Evolutionary conservation across 495 filamentous ascomycete genomes (phyloP), one percentile per base, ranked within the genome.

Genomic region (Beverwykella pulmonaria): DNA sequence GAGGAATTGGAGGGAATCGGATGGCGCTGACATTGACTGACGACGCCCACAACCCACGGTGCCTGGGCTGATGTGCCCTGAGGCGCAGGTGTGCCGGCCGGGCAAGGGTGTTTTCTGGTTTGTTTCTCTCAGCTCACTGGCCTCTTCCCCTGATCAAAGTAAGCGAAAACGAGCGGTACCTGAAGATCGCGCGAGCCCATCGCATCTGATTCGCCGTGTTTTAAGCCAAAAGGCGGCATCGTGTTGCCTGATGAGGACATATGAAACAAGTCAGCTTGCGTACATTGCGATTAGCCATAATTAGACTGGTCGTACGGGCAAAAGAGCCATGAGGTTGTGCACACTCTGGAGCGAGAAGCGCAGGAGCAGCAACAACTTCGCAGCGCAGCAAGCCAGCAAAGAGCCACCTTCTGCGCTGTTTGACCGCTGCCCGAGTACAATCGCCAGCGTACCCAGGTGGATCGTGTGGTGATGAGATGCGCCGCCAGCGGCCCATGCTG

Each of bases 241-340:
- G 27, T 26, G 41, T 41, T 60, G 49, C 30, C 58, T 20, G 19
- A 19, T 67, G 46, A 2, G 58, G 56, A 6, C 15, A 49, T 15
- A 22, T 61, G 64, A 67, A 67, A 67, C 64, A 61, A 20, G 20
- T 22, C 53, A 58, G 62, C 62, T 50, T 34, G 26, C 14, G 53
- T 12, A 59, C 34, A 66, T 59, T 59, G 29, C 8, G 30, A 32
- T 49, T 32, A 41, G 27, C 63, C 63, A 44, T 17, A 30, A 25
- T 59, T 52, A 46, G 63, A 52, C 8, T 44, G 47, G 1, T 7
- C 30, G 46, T 19, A 27, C 59, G 63, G 23, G 17, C 2, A 25
- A 20, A 3, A 30, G 36, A 15, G 32, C n/a, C 17, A 19, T 7
- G 30, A 25, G 32, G 10, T n/a, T 8, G 32, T n/a, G 19, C 6